Evolutionary conservation across 352 stramenopile genomes (phyloP).

Genomic region (Phytophthora uliginosa): DNA sequence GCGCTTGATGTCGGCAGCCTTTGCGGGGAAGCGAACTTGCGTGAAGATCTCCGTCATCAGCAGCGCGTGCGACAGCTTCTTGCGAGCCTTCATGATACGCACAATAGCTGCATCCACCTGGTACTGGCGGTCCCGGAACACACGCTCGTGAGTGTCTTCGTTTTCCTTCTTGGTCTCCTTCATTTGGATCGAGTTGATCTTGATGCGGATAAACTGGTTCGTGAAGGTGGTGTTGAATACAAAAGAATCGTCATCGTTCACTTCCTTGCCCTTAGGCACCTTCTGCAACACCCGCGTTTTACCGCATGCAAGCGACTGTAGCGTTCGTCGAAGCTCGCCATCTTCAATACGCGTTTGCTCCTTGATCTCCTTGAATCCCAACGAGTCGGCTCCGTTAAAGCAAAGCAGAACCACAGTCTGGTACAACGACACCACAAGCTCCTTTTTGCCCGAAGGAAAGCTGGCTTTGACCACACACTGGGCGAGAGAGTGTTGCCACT

Average conservation of each 20-base stretch:
- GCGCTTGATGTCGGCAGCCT: constrained; percentile 88
- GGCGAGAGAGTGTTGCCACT: constrained; percentile 93
- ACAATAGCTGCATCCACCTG: constrained; percentile 97
- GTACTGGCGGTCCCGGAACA: constrained; percentile 95
- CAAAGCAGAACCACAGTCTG: constrained; percentile 90
- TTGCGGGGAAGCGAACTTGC: constrained; percentile 93
- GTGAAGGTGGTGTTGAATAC: constrained; percentile 89
- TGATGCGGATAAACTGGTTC: constrained; percentile 93
- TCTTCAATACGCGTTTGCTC: constrained; percentile 92
- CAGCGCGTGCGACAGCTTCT: constrained; percentile 95
- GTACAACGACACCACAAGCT: constrained; percentile 90
- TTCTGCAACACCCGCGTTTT: constrained; percentile 93
- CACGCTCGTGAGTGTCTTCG: constrained; percentile 94
- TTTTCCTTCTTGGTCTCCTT: constrained; percentile 96
- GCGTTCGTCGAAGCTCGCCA: constrained; percentile 88
- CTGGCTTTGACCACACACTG: constrained; percentile 90
- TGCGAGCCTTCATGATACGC: constrained; percentile 99
- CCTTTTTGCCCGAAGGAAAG: constrained; percentile 88
- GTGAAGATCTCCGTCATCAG: constrained; percentile 97
- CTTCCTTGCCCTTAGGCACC: constrained; percentile 87
- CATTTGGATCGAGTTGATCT: constrained; percentile 97
- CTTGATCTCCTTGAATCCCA: constrained; percentile 91
- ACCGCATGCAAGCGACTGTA: constrained; percentile 92
- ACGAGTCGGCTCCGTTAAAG: constrained; percentile 73
- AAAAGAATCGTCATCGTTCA: constrained; percentile 89